phyloP scores from a whole-genome alignment of 176 grass and related monocot genomes.

The Musa itinerans region DNA sequence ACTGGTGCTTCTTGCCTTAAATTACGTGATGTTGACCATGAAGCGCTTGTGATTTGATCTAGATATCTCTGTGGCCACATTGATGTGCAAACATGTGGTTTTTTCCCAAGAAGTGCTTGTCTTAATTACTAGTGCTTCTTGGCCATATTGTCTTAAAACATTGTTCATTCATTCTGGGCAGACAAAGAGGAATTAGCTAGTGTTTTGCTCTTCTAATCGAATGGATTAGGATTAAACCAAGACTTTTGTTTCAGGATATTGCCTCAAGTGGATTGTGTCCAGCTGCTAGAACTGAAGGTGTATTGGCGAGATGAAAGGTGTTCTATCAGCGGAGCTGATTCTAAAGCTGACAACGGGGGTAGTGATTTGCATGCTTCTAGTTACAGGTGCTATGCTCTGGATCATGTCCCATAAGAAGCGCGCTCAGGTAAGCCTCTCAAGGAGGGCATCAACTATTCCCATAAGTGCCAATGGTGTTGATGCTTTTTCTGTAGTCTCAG shows the following conservation, averaged over 20 bases:
- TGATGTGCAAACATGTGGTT: too few species aligned
- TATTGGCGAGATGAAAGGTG: slow-evolving; percentile 26
- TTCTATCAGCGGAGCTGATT: slow-evolving; percentile 50
- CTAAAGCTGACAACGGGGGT: slow-evolving; percentile 64
- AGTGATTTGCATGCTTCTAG: slow-evolving; percentile 66
- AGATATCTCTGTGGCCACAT: not conserved
- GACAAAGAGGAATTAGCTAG: not conserved
- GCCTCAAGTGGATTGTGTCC: not conserved
- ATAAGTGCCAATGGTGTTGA: slow-evolving; percentile 50
- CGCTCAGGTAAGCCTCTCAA: slow-evolving; percentile 55
- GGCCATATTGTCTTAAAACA: not conserved
- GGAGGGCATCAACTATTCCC: slow-evolving; percentile 58
- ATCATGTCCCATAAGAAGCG: slow-evolving; percentile 47
- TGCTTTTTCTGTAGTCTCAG: slow-evolving; percentile 35
- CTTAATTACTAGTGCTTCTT: too few species aligned
- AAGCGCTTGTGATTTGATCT: too few species aligned
- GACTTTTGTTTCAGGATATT: not conserved
- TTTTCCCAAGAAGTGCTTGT: not conserved
- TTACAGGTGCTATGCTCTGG: slow-evolving; percentile 52
- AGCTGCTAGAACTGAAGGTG: not conserved
- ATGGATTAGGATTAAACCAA: not conserved
- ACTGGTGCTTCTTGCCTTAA: not conserved
- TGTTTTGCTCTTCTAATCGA: not conserved
- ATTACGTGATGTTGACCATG: not conserved
- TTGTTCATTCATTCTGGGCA: not conserved